Evolutionary conservation across 129 eudicot species (phyloP).

Genomic region (Erigeron canadensis): DNA sequence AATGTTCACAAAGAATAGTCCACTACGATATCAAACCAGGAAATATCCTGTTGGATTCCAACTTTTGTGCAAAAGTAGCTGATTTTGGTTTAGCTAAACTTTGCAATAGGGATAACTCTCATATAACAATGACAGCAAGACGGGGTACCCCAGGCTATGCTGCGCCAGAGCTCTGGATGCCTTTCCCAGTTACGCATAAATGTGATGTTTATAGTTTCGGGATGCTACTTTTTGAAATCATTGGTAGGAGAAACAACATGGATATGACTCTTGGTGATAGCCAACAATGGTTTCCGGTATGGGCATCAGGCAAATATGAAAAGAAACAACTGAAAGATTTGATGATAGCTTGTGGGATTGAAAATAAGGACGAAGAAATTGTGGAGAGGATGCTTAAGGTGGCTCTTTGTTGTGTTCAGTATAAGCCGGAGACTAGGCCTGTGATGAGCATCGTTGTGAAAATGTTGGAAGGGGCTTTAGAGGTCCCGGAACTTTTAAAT

Average conservation of each 20-base stretch:
- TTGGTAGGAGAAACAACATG: constrained; percentile 28
- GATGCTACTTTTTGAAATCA: constrained; percentile 37
- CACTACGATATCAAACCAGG: constrained; percentile 42
- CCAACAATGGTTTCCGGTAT: constrained; percentile 37
- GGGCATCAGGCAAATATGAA: constrained; percentile 23
- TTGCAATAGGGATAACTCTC: constrained; percentile 27
- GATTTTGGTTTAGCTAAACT: constrained; percentile 43
- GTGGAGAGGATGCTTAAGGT: too few relatives aligned
- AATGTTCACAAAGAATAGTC: constrained; percentile 32
- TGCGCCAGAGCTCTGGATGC: constrained; percentile 35
- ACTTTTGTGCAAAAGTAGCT: constrained; percentile 28
- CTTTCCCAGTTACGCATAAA: constrained; percentile 29
- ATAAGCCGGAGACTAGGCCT: too few relatives aligned
- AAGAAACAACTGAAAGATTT: constrained; percentile 12
- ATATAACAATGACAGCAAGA: constrained; percentile 24
- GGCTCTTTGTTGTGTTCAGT: too few relatives aligned
- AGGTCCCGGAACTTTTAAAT: constrained; percentile 27
- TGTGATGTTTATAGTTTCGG: constrained; percentile 42
- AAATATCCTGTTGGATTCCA: constrained; percentile 34
- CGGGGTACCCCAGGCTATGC: constrained; percentile 37
- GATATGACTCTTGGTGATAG: constrained; percentile 24
- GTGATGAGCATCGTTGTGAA: too few relatives aligned
- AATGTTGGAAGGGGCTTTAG: too few relatives aligned
- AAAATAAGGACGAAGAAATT: too few relatives aligned
- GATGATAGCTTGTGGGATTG: too few relatives aligned